phyloP scores from a whole-genome alignment of 2,329 filamentous ascomycete species.

The Leptosphaerulina australis region DNA sequence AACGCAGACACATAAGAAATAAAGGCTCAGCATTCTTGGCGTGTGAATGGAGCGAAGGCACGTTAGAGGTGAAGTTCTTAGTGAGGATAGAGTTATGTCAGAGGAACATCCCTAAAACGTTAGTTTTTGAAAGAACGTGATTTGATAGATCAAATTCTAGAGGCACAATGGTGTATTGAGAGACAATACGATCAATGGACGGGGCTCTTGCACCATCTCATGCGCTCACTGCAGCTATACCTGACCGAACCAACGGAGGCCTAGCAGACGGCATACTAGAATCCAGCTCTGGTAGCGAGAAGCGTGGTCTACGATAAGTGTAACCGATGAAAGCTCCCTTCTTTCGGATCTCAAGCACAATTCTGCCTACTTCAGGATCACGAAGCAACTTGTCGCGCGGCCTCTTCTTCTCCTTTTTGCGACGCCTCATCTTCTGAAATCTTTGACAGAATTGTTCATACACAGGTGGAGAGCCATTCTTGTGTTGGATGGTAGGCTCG shows the following conservation, averaged over 20 bases:
- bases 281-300: constrained; percentile 40
- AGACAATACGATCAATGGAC: no score
- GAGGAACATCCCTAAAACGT: no score
- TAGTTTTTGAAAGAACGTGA: no score
- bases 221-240: constrained; percentile 18
- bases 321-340: constrained; percentile 87
- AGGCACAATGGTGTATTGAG: no score
- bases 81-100: no score
- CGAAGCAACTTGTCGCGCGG: constrained; percentile 84
- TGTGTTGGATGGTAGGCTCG: background rate
- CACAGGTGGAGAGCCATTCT: background rate
- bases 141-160: no score
- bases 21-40: background rate
- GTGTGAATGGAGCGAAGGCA: background rate
- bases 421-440: constrained; percentile 49
- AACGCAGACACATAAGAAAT: background rate
- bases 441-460: constrained; percentile 13
- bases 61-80: no score
- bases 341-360: constrained; percentile 81
- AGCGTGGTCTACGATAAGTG: constrained; percentile 69
- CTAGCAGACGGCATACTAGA: constrained; percentile 19
- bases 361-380: constrained; percentile 68
- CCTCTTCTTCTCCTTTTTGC: constrained; percentile 73
- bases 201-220: constrained; percentile 2
- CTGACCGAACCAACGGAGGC: constrained; percentile 1